A percentile compares a stretch with the other conserved stretches of the same genome.
Evolutionary conservation across 139 green algal genomes (phyloP).

Genomic region (Chlorella ohadii): DNA sequence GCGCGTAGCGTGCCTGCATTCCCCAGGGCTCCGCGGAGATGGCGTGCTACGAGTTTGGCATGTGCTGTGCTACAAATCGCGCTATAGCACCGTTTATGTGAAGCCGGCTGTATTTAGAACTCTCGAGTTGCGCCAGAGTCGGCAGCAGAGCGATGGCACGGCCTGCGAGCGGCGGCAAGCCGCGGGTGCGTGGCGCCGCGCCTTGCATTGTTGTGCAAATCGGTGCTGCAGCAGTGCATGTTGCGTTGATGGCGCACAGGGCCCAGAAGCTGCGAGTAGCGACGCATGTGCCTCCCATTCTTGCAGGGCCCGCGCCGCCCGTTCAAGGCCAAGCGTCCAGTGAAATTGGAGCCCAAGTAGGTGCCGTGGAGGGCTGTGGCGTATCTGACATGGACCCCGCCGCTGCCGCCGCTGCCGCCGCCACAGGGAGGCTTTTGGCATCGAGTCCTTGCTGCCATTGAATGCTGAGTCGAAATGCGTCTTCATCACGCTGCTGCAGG

Average conservation of each 20-base stretch:
- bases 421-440: background rate
- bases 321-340: background rate
- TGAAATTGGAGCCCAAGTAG: conserved; percentile 20
- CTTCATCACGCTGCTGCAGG: background rate
- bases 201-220: background rate
- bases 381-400: background rate
- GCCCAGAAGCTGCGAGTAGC: background rate
- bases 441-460: background rate
- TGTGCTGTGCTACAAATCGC: too few species aligned
- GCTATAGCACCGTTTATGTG: too few species aligned
- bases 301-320: background rate
- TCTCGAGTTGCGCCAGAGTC: too few species aligned
- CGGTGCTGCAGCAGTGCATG: background rate
- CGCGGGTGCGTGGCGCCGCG: background rate
- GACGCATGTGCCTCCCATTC: background rate
- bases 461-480: too few species aligned
- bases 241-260: too few species aligned
- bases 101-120: too few species aligned
- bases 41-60: too few species aligned
- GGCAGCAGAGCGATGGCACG: too few species aligned
- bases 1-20: too few species aligned
- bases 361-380: background rate
- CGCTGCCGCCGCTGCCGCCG: background rate
- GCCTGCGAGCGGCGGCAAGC: background rate
- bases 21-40: too few species aligned